Conservation (phyloP, 1,284 basidiomycete genomes). For the Nidula niveotomentosa region DNA sequence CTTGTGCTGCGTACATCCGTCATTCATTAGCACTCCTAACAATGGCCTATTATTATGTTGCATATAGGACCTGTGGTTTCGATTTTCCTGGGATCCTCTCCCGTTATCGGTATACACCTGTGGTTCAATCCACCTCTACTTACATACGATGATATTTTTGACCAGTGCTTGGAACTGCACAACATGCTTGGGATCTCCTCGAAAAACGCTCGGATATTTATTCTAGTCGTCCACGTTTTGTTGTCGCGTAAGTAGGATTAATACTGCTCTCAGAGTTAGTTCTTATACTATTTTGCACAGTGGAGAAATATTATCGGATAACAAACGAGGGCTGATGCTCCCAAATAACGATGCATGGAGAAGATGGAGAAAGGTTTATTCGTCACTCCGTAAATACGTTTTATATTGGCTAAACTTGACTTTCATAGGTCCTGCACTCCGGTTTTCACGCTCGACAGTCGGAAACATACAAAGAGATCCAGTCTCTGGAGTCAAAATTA, state of each 20-base stretch:
- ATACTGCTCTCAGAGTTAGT: not conserved
- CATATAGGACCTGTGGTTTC: constrained; percentile 50
- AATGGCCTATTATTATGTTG: no score
- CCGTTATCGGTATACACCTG: constrained; percentile 36
- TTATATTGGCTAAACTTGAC: not conserved
- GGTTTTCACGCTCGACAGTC: constrained; percentile 39
- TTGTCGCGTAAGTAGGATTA: constrained; percentile 31
- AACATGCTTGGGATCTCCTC: constrained; percentile 51
- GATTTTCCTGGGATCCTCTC: constrained; percentile 51
- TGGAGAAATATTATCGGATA: constrained; percentile 47
- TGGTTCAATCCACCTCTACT: not conserved
- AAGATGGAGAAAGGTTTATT: constrained; percentile 45
- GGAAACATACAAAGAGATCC: constrained; percentile 46
- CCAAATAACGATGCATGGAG: constrained; percentile 45
- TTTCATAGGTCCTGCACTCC: constrained; percentile 40
- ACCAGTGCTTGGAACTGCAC: constrained; percentile 45
- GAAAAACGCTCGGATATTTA: constrained; percentile 53
- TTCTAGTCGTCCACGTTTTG: constrained; percentile 48
- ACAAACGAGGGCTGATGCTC: constrained; percentile 48
- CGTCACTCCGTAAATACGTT: not conserved
- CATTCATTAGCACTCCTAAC: not conserved
- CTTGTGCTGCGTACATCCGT: not conserved
- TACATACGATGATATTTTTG: not conserved
- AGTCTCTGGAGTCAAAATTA: constrained; percentile 47
- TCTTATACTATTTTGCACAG: constrained; percentile 14